Evolutionary conservation across 495 filamentous ascomycete genomes (phyloP).

Genomic region (Coniosporium apollinis): DNA sequence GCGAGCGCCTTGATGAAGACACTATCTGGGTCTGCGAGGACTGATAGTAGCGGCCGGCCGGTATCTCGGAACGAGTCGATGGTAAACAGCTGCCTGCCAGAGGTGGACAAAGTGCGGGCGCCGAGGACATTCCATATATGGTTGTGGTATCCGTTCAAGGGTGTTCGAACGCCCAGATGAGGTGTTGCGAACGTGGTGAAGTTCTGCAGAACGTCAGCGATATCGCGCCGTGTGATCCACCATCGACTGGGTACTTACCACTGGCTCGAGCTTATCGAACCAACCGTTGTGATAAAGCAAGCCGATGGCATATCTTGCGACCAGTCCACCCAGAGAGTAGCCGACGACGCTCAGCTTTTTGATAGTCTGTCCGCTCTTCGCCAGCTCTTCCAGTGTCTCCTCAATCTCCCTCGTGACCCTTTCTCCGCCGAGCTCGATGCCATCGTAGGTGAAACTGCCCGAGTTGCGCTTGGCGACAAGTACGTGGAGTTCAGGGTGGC

Average conservation of each 20-base stretch:
- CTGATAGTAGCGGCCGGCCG: constrained; percentile 55
- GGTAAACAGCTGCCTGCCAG: constrained; percentile 74
- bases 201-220: constrained; percentile 33
- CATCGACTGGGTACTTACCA: too few relatives aligned
- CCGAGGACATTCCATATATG: constrained; percentile 70
- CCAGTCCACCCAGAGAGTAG: constrained; percentile 77
- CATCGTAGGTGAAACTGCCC: constrained; percentile 82
- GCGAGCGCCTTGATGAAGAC: constrained; percentile 72
- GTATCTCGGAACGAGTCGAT: constrained; percentile 75
- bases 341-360: constrained; percentile 72
- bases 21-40: constrained; percentile 68
- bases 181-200: constrained; percentile 87
- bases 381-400: constrained; percentile 51
- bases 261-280: constrained; percentile 60
- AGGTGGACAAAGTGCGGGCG: constrained; percentile 55
- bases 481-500: constrained; percentile 52
- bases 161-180: constrained; percentile 71
- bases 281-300: constrained; percentile 63
- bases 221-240: too few relatives aligned
- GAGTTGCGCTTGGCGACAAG: constrained; percentile 63
- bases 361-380: constrained; percentile 47
- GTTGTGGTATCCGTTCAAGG: constrained; percentile 46
- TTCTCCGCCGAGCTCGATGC: constrained; percentile 81
- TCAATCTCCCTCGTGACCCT: constrained; percentile 79
- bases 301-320: constrained; percentile 77